phyloP scores from a whole-genome alignment of 1,139 yeast genomes.

The Komagataea norvegica region DNA sequence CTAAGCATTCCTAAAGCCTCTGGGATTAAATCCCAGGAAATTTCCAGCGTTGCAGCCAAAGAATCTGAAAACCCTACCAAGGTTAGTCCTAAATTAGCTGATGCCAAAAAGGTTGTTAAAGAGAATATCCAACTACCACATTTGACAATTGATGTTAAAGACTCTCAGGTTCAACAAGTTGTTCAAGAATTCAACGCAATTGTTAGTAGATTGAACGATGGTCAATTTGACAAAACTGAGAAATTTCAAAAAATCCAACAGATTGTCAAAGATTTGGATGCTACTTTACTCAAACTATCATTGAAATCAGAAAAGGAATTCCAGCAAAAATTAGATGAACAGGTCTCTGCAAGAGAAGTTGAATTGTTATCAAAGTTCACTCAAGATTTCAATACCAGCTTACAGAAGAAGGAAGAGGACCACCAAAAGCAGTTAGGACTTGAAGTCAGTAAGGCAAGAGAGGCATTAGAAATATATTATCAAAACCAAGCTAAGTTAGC shows the following conservation, averaged over 20 bases:
- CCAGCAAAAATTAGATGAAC: slow-evolving; percentile 23
- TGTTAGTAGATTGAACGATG: slow-evolving; percentile 31
- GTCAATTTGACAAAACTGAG: slow-evolving; percentile 15
- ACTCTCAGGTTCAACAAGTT: slow-evolving; percentile 29
- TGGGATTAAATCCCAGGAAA: slow-evolving; percentile 33
- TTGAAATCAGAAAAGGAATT: slow-evolving; percentile 19
- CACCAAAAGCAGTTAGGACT: slow-evolving; percentile 54
- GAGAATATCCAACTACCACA: slow-evolving; percentile 26
- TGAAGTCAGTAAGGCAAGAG: slow-evolving; percentile 68
- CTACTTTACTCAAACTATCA: slow-evolving; percentile 13
- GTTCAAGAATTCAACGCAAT: slow-evolving; percentile 32
- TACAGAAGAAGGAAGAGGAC: slow-evolving; percentile 56
- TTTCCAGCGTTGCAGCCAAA: slow-evolving; percentile 24
- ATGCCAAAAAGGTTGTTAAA: slow-evolving; percentile 16
- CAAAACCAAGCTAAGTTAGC: slow-evolving; percentile 71
- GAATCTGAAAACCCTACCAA: slow-evolving; percentile 9
- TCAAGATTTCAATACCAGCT: slow-evolving; percentile 57
- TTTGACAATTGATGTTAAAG: slow-evolving; percentile 27
- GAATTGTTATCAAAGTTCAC: slow-evolving; percentile 43
- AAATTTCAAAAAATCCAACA: slow-evolving; percentile 15
- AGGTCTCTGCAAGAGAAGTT: slow-evolving; percentile 29
- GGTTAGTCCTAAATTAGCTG: slow-evolving; percentile 8
- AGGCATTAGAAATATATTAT: slow-evolving; percentile 68
- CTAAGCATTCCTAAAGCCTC: slow-evolving; percentile 37
- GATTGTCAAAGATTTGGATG: slow-evolving; percentile 15